phyloP scores from a whole-genome alignment of 1,284 basidiomycete genomes.

The Irpex sp. region DNA sequence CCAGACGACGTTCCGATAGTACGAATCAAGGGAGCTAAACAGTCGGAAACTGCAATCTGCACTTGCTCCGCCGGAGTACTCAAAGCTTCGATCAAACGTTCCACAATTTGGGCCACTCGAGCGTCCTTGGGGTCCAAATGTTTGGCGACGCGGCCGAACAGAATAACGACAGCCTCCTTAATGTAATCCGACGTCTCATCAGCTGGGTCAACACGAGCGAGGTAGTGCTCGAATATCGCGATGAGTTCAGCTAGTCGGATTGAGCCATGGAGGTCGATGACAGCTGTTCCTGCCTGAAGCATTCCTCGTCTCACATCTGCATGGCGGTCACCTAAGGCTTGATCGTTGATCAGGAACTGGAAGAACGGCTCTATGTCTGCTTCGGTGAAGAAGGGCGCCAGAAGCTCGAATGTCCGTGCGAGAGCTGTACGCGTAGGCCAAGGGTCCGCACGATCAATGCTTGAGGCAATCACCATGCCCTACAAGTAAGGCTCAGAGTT shows the following conservation, averaged over 20 bases:
- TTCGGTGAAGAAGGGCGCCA: conserved; percentile 69
- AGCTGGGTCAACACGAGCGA: conserved; percentile 58
- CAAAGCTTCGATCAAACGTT: conserved; percentile 87
- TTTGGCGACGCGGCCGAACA: conserved; percentile 90
- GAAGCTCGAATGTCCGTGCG: conserved; percentile 65
- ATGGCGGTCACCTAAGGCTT: conserved; percentile 86
- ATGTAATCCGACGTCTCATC: conserved; percentile 83
- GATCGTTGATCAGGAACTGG: conserved; percentile 80
- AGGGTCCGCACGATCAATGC: conserved; percentile 89
- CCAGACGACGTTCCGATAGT: conserved; percentile 66
- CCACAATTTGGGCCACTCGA: conserved; percentile 75
- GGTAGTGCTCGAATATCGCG: conserved; percentile 79
- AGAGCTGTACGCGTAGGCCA: conserved; percentile 85
- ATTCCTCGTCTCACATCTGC: conserved; percentile 84
- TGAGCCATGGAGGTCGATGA: conserved; percentile 85
- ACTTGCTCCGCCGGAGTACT: conserved; percentile 97
- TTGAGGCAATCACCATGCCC: conserved; percentile 94
- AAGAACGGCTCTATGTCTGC: conserved; percentile 79
- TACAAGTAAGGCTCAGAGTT: conserved; percentile 25
- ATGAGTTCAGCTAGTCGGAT: conserved; percentile 76
- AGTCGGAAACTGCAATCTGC: conserved; percentile 95
- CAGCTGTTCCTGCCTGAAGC: conserved; percentile 79
- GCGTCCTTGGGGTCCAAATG: conserved; percentile 79
- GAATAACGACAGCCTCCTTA: conserved; percentile 93
- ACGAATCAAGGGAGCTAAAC: conserved; percentile 84